Evolutionary conservation across 2,329 filamentous ascomycete species (phyloP), one percentile per base, ranked within the genome.

Genomic region (Pseudogymnoascus sp.): DNA sequence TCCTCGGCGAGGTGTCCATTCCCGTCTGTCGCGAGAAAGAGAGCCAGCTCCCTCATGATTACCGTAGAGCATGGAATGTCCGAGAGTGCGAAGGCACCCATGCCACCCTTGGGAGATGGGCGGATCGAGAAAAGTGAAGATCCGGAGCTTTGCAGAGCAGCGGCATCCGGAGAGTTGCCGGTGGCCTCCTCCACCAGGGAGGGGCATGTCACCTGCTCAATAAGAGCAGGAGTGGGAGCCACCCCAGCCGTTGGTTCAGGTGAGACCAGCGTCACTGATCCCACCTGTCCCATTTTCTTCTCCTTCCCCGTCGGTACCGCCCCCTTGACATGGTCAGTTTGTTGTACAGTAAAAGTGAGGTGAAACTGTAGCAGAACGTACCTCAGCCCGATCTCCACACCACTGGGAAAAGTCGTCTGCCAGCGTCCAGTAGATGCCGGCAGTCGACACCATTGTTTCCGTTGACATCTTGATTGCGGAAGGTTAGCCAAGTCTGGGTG

Each of bases 281-380:
- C 45, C 27, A 74, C 60, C 73, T 72, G 10, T 76, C 73, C 1
- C 75, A 74, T 63, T 73, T 77, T 0, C 65, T 64, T 37, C 59
- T 64, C 59, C 65, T 62, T 12, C 66, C 64, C 33, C 29, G 48
- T 55, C 18, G 18, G 29, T 18, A 33, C 48, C 29, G 33, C 29
- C 15, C 29, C 29, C 48, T 55, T 7, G 10, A 21, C 33, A 4
- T 1, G 33, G 48, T 55, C 48, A 55, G 48, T 33, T 33, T 21
- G 10, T 21, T 55, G 5, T 4, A 7, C 4, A 5, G 15, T 33
- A 13, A 55, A 5, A 21, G 29, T 55, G 29, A 55, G 29, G 13
- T 55, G 29, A 1, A 55, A 55, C 21, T 55, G 9, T 13, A 9
- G 27, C 15, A 33, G 29, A 13, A 55, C 48, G 18, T 21, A 33